Evolutionary conservation across 2,329 filamentous ascomycete genomes (phyloP), one percentile per base, ranked within the genome.

Genomic region (Colletotrichum scovillei): DNA sequence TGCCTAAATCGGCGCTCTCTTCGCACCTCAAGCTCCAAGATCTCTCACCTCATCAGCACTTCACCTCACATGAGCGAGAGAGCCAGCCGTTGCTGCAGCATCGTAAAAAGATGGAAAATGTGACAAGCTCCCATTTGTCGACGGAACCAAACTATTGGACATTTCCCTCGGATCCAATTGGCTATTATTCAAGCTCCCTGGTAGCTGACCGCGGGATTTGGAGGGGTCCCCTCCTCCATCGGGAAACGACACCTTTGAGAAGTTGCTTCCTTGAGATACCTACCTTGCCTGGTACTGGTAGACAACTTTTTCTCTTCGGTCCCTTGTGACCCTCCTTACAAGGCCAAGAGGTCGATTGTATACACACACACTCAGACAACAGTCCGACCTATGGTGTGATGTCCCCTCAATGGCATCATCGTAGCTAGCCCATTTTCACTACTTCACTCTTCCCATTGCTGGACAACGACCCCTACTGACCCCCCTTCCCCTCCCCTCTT

Each of bases 1-100:
- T 77, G 74, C 78, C 78, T 75, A 76, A 78, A 75, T 73, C 74
- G 76, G 76, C 67, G 32, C 56, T 57, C 56, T 56, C 57, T 38
- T 64, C 46, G 46, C 46, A 46, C 46, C 32, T 35, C 11, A 5
- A 6, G 14, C 14, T 42, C 38, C 38, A 42, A 42, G 38, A 42
- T 14, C 38, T 42, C 38, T 42, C 38, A 42, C 14, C 32, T 52
- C 28, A 16, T 49, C 32, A 35, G 32, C 32, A n/a, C 30, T 1
- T 26, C 7, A 67, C 30, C 38, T 52, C 28, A 9, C 62, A 30
- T 32, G 35, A 58, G 28, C 53, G 53, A 52, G 46, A 26, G 55
- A 19, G 35, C 42, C 30, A 60, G 24, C 66, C 30, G 38, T 28
- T 32, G 49, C 53, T 32, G 60, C 42, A 22, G 42, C 28, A 32